Base-by-base conservation (phyloP, 1,284 basidiomycete species). In the Moniliella sp. region DNA sequence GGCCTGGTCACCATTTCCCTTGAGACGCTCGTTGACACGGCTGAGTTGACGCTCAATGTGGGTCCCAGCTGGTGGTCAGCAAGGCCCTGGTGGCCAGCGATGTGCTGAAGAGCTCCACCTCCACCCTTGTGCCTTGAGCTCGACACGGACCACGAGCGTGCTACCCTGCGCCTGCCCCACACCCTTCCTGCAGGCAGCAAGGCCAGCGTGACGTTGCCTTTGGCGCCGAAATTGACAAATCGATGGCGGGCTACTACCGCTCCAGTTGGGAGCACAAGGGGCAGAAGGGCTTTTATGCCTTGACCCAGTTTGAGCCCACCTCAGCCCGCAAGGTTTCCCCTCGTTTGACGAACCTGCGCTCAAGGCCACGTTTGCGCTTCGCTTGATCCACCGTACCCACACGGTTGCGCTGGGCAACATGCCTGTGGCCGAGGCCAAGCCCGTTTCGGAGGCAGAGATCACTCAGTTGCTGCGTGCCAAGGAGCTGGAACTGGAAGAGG, bases 321-420 rank as follows among this genome's bases (percentile, higher is more conserved):
- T 73, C 75, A 36, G 83, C 83, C 3, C 68, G 84, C 4, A 47
- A 58, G 14, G 63, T 61, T 13, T 63, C 61, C 67, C 67, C 3
- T 66, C 65, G 45, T 94, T 80, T 79, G 88, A 93, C 59, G 84
- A 94, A 61, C 88, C 88, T 15, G 68, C 74, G 14, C 68, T 91
- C 52, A 94, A 94, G 62, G 78, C 84, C 4, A 83, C 75, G 2
- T 91, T 78, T 61, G 67, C 36, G 18, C 66, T 93, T 47, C 76
- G 76, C 10, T 69, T 93, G 67, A 72, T 97, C 45, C 82, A 82
- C 18, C 74, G 75, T 40, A 72, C 75, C 48, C 76, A 71, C 55
- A 63, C 66, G 26, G 52, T 46, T 17, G 58, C 61, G 2, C 62
- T 86, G 40, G 76, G 75, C 65, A 94, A 94, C 66, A 91, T 88